phyloP scores from a whole-genome alignment of 2,329 filamentous ascomycete species.

The Coniella vitis region DNA sequence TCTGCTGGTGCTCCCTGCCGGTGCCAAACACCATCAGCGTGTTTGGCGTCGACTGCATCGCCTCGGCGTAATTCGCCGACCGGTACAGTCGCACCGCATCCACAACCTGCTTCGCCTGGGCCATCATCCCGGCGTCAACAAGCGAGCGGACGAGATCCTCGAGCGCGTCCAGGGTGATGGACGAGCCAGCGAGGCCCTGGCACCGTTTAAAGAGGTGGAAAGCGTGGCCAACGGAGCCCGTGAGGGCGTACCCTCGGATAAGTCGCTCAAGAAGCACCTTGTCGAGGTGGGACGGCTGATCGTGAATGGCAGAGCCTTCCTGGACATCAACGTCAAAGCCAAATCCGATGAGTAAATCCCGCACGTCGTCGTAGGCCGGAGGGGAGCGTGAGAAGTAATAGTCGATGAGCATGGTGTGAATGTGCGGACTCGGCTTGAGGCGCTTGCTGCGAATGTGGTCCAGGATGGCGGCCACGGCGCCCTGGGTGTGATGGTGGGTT shows the following conservation, averaged over 20 bases:
- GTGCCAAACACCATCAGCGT: background rate
- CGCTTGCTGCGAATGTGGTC: conserved; percentile 51
- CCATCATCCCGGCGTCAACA: conserved; percentile 17
- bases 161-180: conserved; percentile 37
- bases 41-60: conserved; percentile 10
- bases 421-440: conserved; percentile 52
- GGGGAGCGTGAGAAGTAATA: conserved; percentile 55
- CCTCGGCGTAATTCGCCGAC: conserved; percentile 16
- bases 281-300: conserved; percentile 35
- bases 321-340: conserved; percentile 30
- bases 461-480: conserved; percentile 51
- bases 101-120: conserved; percentile 22
- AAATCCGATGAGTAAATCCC: conserved; percentile 51
- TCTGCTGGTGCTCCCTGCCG: background rate
- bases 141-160: conserved; percentile 33
- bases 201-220: conserved; percentile 43
- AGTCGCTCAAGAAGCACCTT: conserved; percentile 64
- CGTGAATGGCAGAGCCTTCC: background rate
- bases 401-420: conserved; percentile 68
- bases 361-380: conserved; percentile 54
- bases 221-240: conserved; percentile 43
- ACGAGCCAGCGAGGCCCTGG: conserved; percentile 28
- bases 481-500: conserved; percentile 23
- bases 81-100: conserved; percentile 21
- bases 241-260: conserved; percentile 57